Conservation (phyloP, 1,139 yeast species). For the Zygoascus meyerae region DNA sequence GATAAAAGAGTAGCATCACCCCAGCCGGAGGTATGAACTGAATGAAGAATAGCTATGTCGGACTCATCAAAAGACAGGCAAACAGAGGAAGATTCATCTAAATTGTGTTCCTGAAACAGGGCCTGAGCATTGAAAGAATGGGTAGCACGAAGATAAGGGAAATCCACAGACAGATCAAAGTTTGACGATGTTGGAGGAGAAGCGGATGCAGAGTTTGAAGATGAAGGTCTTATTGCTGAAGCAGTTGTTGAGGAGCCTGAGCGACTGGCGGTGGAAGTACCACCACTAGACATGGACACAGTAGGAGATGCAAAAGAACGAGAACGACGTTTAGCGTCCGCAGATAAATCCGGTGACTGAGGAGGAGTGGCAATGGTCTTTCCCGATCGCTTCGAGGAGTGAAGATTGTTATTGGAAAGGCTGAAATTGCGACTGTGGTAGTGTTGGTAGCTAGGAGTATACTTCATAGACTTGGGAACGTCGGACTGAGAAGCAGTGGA, state of each 20-base stretch:
- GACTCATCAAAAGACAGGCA: slow-evolving; percentile 77
- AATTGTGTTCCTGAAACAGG: slow-evolving; percentile 47
- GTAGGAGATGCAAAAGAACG: slow-evolving; percentile 1
- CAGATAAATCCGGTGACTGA: slow-evolving; percentile 2
- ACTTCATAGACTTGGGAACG: slow-evolving; percentile 3
- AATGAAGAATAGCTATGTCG: slow-evolving; percentile 82
- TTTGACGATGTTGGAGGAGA: neutral
- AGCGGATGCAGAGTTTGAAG: neutral
- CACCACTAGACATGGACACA: slow-evolving; percentile 1
- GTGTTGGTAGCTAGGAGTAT: slow-evolving; percentile 5
- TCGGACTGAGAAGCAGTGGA: neutral
- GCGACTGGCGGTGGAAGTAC: slow-evolving; percentile 2
- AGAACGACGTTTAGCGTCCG: neutral
- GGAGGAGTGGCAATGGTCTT: slow-evolving; percentile 4
- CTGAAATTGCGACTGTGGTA: slow-evolving; percentile 9
- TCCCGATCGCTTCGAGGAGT: neutral
- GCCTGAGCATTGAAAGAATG: slow-evolving; percentile 74
- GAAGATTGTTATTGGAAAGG: slow-evolving; percentile 2
- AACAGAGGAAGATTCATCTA: slow-evolving; percentile 57
- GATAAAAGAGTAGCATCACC: slow-evolving; percentile 84
- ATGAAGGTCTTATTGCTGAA: neutral
- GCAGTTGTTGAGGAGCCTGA: neutral
- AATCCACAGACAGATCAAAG: slow-evolving; percentile 18
- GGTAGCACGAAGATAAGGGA: slow-evolving; percentile 49
- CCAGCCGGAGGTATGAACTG: slow-evolving; percentile 94